Base-by-base conservation (phyloP, 192 early-diverging fungal species). In the Backusella australiensis region DNA sequence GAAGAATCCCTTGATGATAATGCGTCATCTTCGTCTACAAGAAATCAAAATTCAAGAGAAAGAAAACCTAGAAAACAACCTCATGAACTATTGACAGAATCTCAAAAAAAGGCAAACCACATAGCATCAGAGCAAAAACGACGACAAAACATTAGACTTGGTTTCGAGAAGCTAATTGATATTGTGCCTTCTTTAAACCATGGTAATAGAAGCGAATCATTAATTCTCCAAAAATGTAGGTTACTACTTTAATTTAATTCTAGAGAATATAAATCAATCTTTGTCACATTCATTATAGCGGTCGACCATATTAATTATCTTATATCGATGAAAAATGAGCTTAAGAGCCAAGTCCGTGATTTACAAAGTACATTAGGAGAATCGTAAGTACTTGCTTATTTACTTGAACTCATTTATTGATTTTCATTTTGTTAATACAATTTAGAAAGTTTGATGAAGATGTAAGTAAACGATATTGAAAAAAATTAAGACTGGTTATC, bases 101-200 rank as follows among this genome's bases (percentile, higher is more conserved):
- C 89, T n/a, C 88, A 93, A 56, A 94, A 94, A 73, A 89, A 90
- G 73, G 88, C 88, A 19, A 94, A 94, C 76, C 93, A 95, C 83
- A 95, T 95, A 77, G 91, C 89, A 4, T 91, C 90, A 15, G 93
- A 95, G 78, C 91, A 95, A 80, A 90, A 92, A 76, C 89, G 93
- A 68, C 86, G 93, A 35, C 87, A 91, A 52, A 92, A 94, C 79
- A 95, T 95, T 74, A 86, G 89, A 42, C 77, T 83, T 17, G 93
- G 93, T 26, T 93, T 93, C 81, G 91, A 92, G 74, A 85, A 91
- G 78, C 89, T 95, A 65, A 87, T 90, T 41, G 88, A 89, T 67
- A 84, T 91, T 39, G 91, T 94, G 29, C 91, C 93, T 21, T 85
- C 84, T 4, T 77, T 94, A 67, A 88, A 88, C 34, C 89, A 88